Base-by-base conservation (phyloP, 2,329 filamentous ascomycete species). In the Aspergillus fumigatiaffinis region DNA sequence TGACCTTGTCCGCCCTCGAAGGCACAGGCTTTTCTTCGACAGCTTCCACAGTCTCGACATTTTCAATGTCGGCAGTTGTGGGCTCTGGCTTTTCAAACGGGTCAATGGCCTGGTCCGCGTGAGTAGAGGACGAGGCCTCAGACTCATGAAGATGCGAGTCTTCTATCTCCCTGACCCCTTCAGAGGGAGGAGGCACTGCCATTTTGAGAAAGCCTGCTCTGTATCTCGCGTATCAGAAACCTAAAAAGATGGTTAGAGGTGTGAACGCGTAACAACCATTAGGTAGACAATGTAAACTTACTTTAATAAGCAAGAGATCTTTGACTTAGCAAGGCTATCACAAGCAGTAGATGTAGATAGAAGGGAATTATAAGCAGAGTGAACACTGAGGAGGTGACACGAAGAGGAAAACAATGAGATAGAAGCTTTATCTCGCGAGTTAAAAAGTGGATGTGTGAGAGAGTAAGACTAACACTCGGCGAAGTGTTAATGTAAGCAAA, bases 101-200 rank as follows among this genome's bases (percentile, higher is more conserved):
- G 25, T 67, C 58, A 42, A 64, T 57, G 20, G 60, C 62, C 3
- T 60, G 63, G 52, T 73, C 70, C 6, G 62, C 64, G n/a, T 72
- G 67, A 12, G 71, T 69, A 3, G 68, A 63, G 28, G 68, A 71
- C 0, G 71, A 74, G n/a, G 64, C 60, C 50, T 73, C 72, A 4
- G 71, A 72, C 29, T 69, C 62, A 28, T 66, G 66, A 12, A 63
- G 53, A 14, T 23, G 44, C 29, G 63, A 69, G 50, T 73, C 71
- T 17, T 59, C 57, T 35, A 49, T 60, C n/a, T 57, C 59, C 25
- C 58, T 58, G 29, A 55, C 51, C 29, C 59, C 68, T 44, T 57
- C 65, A 46, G 59, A 51, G 46, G 28, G 42, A 44, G 48, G 57
- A 20, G 62, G 54, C 68, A 70, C 70, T 32, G 53, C 63, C 61